Evolutionary conservation across 257 asterid genomes (phyloP), one percentile per base, ranked within the genome.

Genomic region (Leonotis leonurus): DNA sequence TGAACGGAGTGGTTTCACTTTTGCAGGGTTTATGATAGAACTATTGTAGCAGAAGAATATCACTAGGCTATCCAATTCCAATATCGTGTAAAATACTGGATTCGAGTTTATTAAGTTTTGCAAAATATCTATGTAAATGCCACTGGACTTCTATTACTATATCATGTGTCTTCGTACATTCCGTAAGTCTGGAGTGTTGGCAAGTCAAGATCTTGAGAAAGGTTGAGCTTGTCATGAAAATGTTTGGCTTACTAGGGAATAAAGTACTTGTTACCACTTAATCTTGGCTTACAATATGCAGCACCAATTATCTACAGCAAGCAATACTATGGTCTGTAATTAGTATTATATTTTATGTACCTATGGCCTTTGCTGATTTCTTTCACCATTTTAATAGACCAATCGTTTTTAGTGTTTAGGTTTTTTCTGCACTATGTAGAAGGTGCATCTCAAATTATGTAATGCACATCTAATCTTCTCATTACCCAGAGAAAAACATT

Each of bases 401-500:
- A 32, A 30, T 8, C 16, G 30, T n/a, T 44, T 50, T 8, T 43
- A 20, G 14, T 26, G 10, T 37, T 40, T 39, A n/a, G 16, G 14
- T 40, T 9, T 13, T 7, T 53, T 58, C 39, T 37, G 18, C 69
- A 56, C n/a, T n/a, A n/a, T n/a, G n/a, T 55, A 32, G 18, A 30
- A 24, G n/a, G n/a, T n/a, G n/a, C n/a, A n/a, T n/a, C n/a, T n/a
- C n/a, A n/a, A n/a, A n/a, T n/a, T n/a, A n/a, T n/a, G n/a, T 14
- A 43, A 50, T 64, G 51, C 52, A 39, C 14, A 25, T 40, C 60
- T 74, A 45, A 21, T 65, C 64, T 40, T 37, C 62, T 43, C 45
- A 20, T 53, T 77, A 60, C 74, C 32, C 62, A 88, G 96, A 68
- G 78, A 69, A 79, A 78, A 64, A 66, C 72, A 45, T 53, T 77